Base-by-base conservation (phyloP, 1,139 yeast species). In the Zygosaccharomyces pseudobailii region DNA sequence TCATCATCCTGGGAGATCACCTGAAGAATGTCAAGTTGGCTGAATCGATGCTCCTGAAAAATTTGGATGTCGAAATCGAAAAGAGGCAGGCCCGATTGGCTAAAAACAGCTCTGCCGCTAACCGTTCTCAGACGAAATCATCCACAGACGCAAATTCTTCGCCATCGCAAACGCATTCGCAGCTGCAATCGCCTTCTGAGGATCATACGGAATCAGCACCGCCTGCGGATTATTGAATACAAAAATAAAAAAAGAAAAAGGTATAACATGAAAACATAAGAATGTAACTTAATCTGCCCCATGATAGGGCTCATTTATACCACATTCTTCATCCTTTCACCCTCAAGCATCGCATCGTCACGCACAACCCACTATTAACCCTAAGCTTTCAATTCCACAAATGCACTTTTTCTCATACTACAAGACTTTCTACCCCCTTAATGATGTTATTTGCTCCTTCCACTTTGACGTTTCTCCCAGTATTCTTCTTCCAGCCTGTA, bases 1-100 rank as follows among this genome's bases (percentile, higher is more conserved):
- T 89, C 65, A 85, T 92, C 27, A 77, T 89, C 51, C 71, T 78
- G 37, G 96, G 96, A 42, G 69, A 82, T 36, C 68, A 78, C 31
- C 53, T 53, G 40, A 61, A 59, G 49, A 61, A 61, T 45, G 62
- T 62, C 24, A 53, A 58, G 43, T 42, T 62, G 43, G 66, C 66
- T 20, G 63, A 62, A 46, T 54, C 62, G 17, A 62, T 63, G 66
- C 44, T 63, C 31, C 42, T 58, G 45, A 61, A 83, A 63, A 87
- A 87, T 65, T 75, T 86, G 65, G 92, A 87, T 62, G 75, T 82
- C 55, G 96, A 87, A 67, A 83, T 80, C 64, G 79, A 76, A 61
- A 82, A 92, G 70, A 80, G 94, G 52, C 65, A 63, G 46, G 13
- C 43, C n/a, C 37, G 33, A 10, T 17, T 37, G 23, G 33, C 33